Evolutionary conservation across 305 asterid genomes (phyloP).

Genomic region (Fraxinus floribunda): DNA sequence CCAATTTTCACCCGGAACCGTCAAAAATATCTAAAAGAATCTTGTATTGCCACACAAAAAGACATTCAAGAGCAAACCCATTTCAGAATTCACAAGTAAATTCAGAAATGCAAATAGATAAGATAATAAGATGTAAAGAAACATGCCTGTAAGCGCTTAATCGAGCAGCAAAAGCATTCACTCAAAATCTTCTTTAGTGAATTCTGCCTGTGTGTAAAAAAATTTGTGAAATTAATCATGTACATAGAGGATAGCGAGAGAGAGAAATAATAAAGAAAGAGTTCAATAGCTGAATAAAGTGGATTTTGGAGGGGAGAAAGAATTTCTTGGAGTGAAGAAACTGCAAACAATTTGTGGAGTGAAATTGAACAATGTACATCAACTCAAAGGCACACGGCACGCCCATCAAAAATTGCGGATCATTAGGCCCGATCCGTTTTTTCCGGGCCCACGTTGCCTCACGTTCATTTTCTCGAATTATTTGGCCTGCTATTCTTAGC

Average conservation of each 20-base stretch:
- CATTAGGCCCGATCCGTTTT: constrained; percentile 47
- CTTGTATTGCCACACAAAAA: neutral
- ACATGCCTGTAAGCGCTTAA: constrained; percentile 36
- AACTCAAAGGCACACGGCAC: constrained; percentile 16
- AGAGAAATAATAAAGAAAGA: neutral
- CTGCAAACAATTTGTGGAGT: constrained; percentile 15
- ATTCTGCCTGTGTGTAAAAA: neutral
- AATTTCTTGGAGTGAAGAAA: constrained; percentile 23
- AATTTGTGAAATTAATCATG: neutral
- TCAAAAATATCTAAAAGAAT: neutral
- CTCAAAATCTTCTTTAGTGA: constrained; percentile 10
- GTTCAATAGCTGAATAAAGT: neutral
- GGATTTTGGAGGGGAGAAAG: constrained; percentile 32
- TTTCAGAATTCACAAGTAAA: neutral
- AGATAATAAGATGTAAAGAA: neutral
- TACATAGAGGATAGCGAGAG: neutral
- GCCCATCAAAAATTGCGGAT: constrained; percentile 41
- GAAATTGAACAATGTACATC: constrained; percentile 6
- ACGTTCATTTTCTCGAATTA: too few relatives aligned
- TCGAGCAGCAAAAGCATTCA: constrained; percentile 35
- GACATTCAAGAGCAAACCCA: constrained; percentile 10
- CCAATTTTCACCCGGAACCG: neutral
- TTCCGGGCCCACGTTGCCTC: constrained; percentile 23
- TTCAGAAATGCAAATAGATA: constrained; percentile 8
- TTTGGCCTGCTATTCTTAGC: too few relatives aligned